Evolutionary conservation across 768 basidiomycete genomes (phyloP).

Genomic region (Coprinopsis cinerea): DNA sequence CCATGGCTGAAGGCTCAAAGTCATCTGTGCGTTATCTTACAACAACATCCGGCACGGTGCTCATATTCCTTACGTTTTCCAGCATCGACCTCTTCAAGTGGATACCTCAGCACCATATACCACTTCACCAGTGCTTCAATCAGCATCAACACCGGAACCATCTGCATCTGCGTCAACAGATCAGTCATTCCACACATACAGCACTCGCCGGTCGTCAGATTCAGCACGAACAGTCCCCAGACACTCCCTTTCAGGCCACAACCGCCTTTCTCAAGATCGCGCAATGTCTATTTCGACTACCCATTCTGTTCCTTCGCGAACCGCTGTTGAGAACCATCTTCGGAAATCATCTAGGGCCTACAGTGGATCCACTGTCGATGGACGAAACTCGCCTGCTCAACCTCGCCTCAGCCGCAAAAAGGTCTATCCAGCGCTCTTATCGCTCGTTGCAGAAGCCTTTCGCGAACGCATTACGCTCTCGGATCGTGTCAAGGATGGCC

Average conservation of each 20-base stretch:
- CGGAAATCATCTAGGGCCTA: slow-evolving; percentile 21
- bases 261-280: slow-evolving; percentile 61
- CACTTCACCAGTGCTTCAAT: slow-evolving; percentile 31
- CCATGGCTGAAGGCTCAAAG: slow-evolving; percentile 18
- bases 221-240: slow-evolving; percentile 58
- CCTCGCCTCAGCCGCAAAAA: slow-evolving; percentile 44
- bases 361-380: slow-evolving; percentile 28
- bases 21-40: slow-evolving; percentile 17
- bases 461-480: slow-evolving; percentile 68
- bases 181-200: slow-evolving; percentile 28
- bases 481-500: slow-evolving; percentile 88
- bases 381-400: slow-evolving; percentile 34
- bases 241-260: slow-evolving; percentile 42
- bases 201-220: slow-evolving; percentile 61
- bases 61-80: slow-evolving; percentile 11
- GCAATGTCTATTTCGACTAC: slow-evolving; percentile 72
- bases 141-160: slow-evolving; percentile 3
- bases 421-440: slow-evolving; percentile 94
- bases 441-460: slow-evolving; percentile 92
- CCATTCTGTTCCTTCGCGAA: slow-evolving; percentile 42
- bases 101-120: slow-evolving; percentile 44
- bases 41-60: neutral
- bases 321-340: slow-evolving; percentile 31
- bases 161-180: slow-evolving; percentile 16
- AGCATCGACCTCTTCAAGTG: slow-evolving; percentile 51